Evolutionary conservation across 352 stramenopile species (phyloP).

Genomic region (Phytopythium cucurbitacearum): DNA sequence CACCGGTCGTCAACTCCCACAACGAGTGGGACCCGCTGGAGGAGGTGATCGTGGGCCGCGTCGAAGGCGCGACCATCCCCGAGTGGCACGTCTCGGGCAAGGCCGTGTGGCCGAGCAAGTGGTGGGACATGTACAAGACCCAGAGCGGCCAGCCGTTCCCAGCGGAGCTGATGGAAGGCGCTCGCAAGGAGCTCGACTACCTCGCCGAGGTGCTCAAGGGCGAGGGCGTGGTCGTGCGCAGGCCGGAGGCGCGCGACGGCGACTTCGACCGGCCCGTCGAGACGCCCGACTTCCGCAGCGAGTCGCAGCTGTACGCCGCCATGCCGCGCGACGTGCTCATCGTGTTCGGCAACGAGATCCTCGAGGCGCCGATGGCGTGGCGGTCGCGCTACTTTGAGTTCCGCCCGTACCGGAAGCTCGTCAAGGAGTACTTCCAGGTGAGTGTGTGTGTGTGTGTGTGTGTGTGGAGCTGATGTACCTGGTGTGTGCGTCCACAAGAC

Average conservation of each 20-base stretch:
- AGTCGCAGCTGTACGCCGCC: constrained; percentile 81
- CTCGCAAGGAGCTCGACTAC: constrained; percentile 83
- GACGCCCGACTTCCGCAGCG: constrained; percentile 84
- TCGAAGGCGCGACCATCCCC: constrained; percentile 88
- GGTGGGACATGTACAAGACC: constrained; percentile 91
- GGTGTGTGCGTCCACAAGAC: neutral
- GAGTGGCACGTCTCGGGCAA: constrained; percentile 90
- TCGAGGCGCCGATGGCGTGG: constrained; percentile 89
- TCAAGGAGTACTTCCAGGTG: constrained; percentile 89
- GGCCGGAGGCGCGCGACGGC: constrained; percentile 55
- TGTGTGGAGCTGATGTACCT: constrained; percentile 1
- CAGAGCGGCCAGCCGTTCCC: constrained; percentile 77
- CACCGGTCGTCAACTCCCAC: constrained; percentile 85
- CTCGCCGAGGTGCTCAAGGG: constrained; percentile 78
- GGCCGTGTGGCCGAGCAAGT: constrained; percentile 85
- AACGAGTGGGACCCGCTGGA: constrained; percentile 90
- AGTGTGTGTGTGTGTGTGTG: neutral
- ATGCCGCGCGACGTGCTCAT: constrained; percentile 89
- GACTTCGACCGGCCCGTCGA: constrained; percentile 74
- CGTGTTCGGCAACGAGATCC: constrained; percentile 88
- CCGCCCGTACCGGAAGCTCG: constrained; percentile 82
- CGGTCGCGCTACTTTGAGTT: constrained; percentile 90
- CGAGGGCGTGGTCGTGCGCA: constrained; percentile 81
- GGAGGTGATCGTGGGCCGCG: constrained; percentile 87
- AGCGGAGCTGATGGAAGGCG: constrained; percentile 65